These are phyloP conservation scores for Aspergillus saccharolyticus DNA, from an alignment of 495 filamentous ascomycete species.

Conservation along the genomic window DNA sequence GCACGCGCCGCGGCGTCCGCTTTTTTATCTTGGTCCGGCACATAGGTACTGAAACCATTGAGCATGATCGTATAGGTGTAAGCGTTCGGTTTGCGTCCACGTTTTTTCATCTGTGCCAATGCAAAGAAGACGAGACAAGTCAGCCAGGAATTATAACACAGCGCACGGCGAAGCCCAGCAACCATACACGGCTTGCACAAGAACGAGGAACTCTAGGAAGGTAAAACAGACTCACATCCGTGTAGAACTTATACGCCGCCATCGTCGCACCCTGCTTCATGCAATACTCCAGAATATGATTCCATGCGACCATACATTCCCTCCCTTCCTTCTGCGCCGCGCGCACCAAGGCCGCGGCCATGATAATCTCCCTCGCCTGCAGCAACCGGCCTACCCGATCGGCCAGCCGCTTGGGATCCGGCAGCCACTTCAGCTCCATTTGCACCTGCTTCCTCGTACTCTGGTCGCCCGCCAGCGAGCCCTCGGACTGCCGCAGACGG, in stretches of 20 bases:
- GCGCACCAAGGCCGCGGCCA: constrained; percentile 63
- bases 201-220: neutral
- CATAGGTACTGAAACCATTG: constrained; percentile 56
- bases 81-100: constrained; percentile 64
- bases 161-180: too few species aligned
- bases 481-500: neutral
- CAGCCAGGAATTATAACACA: too few species aligned
- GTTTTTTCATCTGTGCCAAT: constrained; percentile 84
- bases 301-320: constrained; percentile 74
- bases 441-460: constrained; percentile 21
- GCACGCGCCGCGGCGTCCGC: too few species aligned
- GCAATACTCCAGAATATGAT: constrained; percentile 54
- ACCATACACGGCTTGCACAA: too few species aligned
- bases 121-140: too few species aligned
- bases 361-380: constrained; percentile 45
- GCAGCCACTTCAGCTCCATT: constrained; percentile 57
- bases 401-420: constrained; percentile 62
- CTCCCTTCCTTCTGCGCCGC: constrained; percentile 53
- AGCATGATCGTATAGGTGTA: constrained; percentile 81
- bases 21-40: constrained; percentile 33
- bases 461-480: neutral
- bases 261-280: constrained; percentile 54
- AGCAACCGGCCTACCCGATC: constrained; percentile 56
- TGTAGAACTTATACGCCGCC: constrained; percentile 69
- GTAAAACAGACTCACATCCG: constrained; percentile 55